Evolutionary conservation across 1,284 basidiomycete genomes (phyloP), one percentile per base, ranked within the genome.

Genomic region (Rhodotorula sp.): DNA sequence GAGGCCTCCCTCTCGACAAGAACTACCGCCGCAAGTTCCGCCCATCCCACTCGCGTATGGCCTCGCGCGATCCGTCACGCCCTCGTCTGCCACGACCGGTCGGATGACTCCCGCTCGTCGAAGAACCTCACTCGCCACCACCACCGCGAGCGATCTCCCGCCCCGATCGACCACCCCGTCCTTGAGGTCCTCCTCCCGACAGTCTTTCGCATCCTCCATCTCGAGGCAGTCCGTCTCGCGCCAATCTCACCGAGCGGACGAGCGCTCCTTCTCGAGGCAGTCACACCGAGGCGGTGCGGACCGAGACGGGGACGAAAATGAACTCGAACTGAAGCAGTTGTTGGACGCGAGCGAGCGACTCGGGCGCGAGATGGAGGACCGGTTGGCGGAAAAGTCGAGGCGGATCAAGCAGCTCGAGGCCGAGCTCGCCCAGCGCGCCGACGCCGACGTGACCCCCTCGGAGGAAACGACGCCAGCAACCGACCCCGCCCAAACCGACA

Each of bases 261-360:
- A 28, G n/a, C 26, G 38, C 38, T 43, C 38, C 38, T 43, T 43
- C 10, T 75, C 72, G 50, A 55, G 72, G 21, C 59, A 64, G 34
- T 70, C 72, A 1, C 63, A 67, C n/a, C 63, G 72, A 28, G 66
- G 62, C 16, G 54, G 43, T n/a, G 23, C 14, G 21, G 28, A 86
- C 70, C 74, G 85, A 23, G 83, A 86, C 69, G 83, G 84, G 59
- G 73, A 87, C 47, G 83, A 86, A 54, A 83, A 79, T 28, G 77
- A 74, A 28, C 60, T 59, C 21, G 75, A 71, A 50, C 60, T 66
- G 45, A 26, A 67, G 31, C 26, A 63, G 49, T 45, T 77, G 45
- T 71, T 76, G 2, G 79, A 81, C 34, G 76, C 81, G 54, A 79
- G 81, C n/a, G 82, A 81, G n/a, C 80, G 80, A 77, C 80, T 83